Evolutionary conservation across 441 rosid species (phyloP), one percentile per base, ranked within the genome.

Genomic region (Pelargonium cotyledonis): DNA sequence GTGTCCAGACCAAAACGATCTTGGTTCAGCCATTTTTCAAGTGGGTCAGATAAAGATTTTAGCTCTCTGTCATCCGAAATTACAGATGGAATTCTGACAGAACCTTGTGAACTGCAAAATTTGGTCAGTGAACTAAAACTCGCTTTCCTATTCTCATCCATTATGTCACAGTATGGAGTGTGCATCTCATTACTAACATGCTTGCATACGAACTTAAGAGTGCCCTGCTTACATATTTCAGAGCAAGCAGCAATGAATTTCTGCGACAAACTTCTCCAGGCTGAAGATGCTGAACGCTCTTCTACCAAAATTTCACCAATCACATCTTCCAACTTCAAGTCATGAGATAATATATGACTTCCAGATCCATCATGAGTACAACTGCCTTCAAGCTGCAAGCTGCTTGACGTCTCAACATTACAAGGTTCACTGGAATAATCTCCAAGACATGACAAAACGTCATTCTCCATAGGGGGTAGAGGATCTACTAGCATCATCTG

Each of bases 1-100:
- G 88, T 73, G 65, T 95, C 99, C 73, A 95, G 71, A 63, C 99
- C 99, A 85, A 87, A 95, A 80, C 99, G 89, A 79, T 89, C 95
- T 77, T 84, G 91, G 72, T 81, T 88, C 75, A 90, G 81, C 99
- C 99, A 92, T 76, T 83, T 81, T 71, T 79, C 74, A 76, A 95
- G 79, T 44, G 77, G 80, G 77, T 79, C 76, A 72, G 79, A 67
- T 69, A 81, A 70, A 65, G 75, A 60, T 66, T 82, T 85, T 79
- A 67, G 74, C 76, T 88, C 84, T 70, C 68, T 76, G 66, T 72
- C 72, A 73, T 79, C 85, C 74, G 73, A 76, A 70, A 73, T 67
- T 70, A 76, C 83, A 46, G 72, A 70, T 44, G 81, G 81, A 63
- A 82, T 66, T 73, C 70, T 72, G 68, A 16, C 47, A 70, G 81